Evolutionary conservation across 495 filamentous ascomycete genomes (phyloP), one percentile per base, ranked within the genome.

Genomic region (Chaetomium fimeti): DNA sequence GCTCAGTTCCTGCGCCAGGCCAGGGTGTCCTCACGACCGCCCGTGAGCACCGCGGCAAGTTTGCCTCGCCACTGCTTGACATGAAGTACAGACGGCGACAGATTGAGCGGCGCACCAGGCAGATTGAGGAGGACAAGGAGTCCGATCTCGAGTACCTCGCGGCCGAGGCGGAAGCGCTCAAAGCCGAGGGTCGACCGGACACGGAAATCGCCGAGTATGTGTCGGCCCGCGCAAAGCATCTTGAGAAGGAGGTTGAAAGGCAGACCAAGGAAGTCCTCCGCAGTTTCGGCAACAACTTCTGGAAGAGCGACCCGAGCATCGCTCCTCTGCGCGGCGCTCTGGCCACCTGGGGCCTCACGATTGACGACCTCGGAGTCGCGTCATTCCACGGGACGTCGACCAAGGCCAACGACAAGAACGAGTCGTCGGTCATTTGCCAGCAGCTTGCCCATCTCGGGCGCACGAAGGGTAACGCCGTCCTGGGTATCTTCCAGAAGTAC

Each of bases 401-500:
- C 43, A 92, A 95, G 64, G 94, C 94, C 61, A 99, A 99, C 73
- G 94, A 99, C 82, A 99, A 99, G 87, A 99, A 99, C 75, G 94
- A 99, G 76, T 97, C 94, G 29, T 92, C 94, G 62, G 93, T 96
- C 72, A 88, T 99, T 69, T 97, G 93, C 83, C 90, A 97, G 77
- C 96, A 98, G 80, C 83, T 99, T 78, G 88, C 85, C 69, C 95
- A 99, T 75, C 88, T 99, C 53, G 94, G 95, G 64, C 89, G 94
- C 57, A 86, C 87, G 77, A 97, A 96, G 85, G 94, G 94, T 70
- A 98, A 99, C 74, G 92, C 95, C 29, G 81, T 99, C 9, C 77
- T 98, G 63, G 94, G 94, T 78, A 93, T 99, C 75, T 99, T 98
- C 90, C 94, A 99, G 77, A 99, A 99, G 77, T 98, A 96, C 75